These are phyloP conservation scores for Clonostachys sp. DNA, from an alignment of 2,329 filamentous ascomycete species.

Conservation along the genomic window DNA sequence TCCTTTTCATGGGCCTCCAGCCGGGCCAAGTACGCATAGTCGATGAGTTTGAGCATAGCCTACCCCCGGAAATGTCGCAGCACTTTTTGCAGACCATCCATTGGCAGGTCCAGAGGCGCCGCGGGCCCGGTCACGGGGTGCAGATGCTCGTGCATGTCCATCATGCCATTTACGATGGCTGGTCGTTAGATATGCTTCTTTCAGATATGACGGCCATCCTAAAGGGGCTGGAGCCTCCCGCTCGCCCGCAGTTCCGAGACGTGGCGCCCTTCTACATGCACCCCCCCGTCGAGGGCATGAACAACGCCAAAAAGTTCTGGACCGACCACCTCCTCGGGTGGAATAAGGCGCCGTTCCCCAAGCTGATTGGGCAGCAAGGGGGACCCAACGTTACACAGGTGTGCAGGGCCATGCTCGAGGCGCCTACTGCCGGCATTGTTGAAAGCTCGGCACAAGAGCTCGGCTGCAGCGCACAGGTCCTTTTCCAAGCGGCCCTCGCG, in stretches of 20 bases:
- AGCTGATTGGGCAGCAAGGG: constrained; percentile 21
- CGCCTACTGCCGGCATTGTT: constrained; percentile 2
- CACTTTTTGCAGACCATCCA: not conserved
- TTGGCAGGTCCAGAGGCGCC: not conserved
- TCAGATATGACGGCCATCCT: constrained; percentile 58
- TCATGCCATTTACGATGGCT: constrained; percentile 89
- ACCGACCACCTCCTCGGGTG: constrained; percentile 56
- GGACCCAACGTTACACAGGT: constrained; percentile 19
- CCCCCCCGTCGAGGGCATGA: constrained; percentile 10
- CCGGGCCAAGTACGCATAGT: not conserved
- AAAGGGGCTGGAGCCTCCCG: constrained; percentile 9
- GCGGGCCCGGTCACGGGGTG: not conserved
- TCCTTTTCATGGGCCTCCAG: constrained; percentile 53
- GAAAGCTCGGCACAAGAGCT: constrained; percentile 27
- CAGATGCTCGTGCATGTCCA: constrained; percentile 57
- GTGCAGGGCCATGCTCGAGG: constrained; percentile 6
- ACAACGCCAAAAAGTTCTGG: constrained; percentile 56
- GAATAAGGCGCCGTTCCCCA: constrained; percentile 51
- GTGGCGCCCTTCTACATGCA: constrained; percentile 46
- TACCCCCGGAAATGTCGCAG: not conserved
- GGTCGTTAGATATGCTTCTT: constrained; percentile 75
- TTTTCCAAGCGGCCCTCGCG: constrained; percentile 70
- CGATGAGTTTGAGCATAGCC: not conserved
- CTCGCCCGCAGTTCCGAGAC: constrained; percentile 54
- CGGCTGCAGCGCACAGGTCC: constrained; percentile 58